A percentile compares a stretch with the other conserved stretches of the same genome.
Evolutionary conservation across 306 rosid species (phyloP).

Genomic region (Hylodesmum podocarpum): DNA sequence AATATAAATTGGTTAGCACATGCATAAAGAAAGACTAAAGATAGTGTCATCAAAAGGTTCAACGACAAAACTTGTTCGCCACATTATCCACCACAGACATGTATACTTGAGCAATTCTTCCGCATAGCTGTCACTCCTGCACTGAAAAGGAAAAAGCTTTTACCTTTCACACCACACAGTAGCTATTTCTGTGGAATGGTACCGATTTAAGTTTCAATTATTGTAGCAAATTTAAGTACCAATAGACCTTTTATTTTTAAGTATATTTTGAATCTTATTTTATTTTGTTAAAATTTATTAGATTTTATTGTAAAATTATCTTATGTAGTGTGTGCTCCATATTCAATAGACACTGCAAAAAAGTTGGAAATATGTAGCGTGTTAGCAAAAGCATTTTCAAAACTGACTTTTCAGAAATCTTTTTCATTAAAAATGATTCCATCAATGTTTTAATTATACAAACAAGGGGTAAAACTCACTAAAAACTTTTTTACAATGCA

Average conservation of each 20-base stretch:
- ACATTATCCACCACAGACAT: not conserved
- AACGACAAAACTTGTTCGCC: constrained; percentile 7
- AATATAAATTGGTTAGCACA: not conserved
- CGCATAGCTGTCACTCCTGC: not conserved
- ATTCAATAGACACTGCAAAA: not conserved
- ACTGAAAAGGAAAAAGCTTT: not conserved
- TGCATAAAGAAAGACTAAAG: not conserved
- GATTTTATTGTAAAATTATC: not conserved
- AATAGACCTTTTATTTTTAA: not conserved
- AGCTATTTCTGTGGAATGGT: not conserved
- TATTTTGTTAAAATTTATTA: not conserved
- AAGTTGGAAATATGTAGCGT: not conserved
- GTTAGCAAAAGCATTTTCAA: not conserved
- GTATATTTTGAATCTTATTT: not conserved
- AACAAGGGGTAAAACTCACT: not conserved
- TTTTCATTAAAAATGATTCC: not conserved
- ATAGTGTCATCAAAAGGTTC: not conserved
- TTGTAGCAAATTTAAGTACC: not conserved
- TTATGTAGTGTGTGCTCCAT: not conserved
- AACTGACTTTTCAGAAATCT: not conserved
- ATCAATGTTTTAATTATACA: not conserved
- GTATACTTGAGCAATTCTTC: not conserved
- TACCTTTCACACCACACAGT: not conserved
- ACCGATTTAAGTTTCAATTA: not conserved
- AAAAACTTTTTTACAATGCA: not conserved